Base-by-base conservation (phyloP, 108 stramenopile genomes). In the Pseudonitzschia multiseries region DNA sequence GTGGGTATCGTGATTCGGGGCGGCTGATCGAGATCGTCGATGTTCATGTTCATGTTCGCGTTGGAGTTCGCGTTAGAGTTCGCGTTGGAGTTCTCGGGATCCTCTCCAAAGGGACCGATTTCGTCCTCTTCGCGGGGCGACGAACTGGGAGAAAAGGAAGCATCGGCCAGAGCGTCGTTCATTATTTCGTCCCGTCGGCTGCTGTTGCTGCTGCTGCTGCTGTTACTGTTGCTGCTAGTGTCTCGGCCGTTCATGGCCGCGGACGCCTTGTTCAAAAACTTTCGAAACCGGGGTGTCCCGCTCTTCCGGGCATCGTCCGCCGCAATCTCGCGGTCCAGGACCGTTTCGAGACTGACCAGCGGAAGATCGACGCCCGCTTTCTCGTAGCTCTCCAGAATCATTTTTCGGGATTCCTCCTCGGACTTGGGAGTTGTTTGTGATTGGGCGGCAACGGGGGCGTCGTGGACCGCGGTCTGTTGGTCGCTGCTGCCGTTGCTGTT, bases 291-390 rank as follows among this genome's bases (percentile, higher is more conserved):
- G 17, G 61, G 61, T 8, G 33, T 29, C n/a, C 36, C 36, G 43
- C 12, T 67, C n/a, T 28, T 21, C 15, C 46, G 27, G 13, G 36
- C n/a, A 22, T 44, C 66, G 8, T 67, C 44, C 44, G 17, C 44
- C 44, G 66, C 15, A 15, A 50, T 67, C 36, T 67, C 66, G 15
- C 44, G 42, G 26, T 67, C 66, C 44, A 67, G 21, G 13, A 67
- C 66, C 66, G 46, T 67, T 50, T 67, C 66, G 14, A 67, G 46
- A 26, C n/a, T 22, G 2, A 48, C 44, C 15, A 67, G 24, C 2
- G 66, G 66, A 4, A 67, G 44, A 27, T 67, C 66, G 21, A 67
- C 66, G 14, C 66, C 66, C 8, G 43, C 0, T 29, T 44, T 48
- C 21, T 67, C 66, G 66, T 67, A 67, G 8, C 44, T 28, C 0